A percentile compares a stretch with the other conserved stretches of the same genome.
Evolutionary conservation across 805 yeast genomes (phyloP).

Genomic region (Saccharomycopsis sp.): DNA sequence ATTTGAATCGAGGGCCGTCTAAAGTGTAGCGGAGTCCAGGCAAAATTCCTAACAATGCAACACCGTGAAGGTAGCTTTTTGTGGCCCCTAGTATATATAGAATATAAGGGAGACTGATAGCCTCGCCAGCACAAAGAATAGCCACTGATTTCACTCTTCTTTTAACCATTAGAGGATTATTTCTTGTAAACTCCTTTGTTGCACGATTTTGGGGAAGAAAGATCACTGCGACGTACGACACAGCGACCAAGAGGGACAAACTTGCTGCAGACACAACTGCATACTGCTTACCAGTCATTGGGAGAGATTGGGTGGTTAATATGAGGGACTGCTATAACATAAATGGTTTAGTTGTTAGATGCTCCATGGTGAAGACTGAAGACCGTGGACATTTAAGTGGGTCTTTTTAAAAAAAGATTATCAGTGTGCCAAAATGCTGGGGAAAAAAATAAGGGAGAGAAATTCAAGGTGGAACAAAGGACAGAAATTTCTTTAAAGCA

Average conservation of each 20-base stretch:
- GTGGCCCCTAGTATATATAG: conserved; percentile 11
- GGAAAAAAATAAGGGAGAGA: no score
- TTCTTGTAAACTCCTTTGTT: conserved; percentile 28
- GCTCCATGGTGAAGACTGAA: no score
- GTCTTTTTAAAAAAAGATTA: no score
- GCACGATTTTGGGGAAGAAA: conserved; percentile 24
- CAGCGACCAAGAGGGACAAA: conserved; percentile 33
- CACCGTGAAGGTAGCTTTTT: conserved; percentile 10
- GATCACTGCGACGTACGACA: conserved; percentile 41
- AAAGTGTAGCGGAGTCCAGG: conserved; percentile 28
- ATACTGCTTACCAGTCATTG: background rate
- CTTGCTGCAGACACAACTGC: conserved; percentile 2
- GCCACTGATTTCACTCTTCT: conserved; percentile 36
- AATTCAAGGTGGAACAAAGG: no score
- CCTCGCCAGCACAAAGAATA: conserved; percentile 16
- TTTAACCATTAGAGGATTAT: conserved; percentile 38
- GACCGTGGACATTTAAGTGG: background rate
- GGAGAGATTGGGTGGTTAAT: no score
- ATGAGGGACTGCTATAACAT: no score
- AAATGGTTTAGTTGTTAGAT: no score
- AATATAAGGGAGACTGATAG: background rate
- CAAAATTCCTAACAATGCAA: conserved; percentile 30
- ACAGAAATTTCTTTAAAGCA: no score
- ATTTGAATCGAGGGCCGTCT: conserved; percentile 2
- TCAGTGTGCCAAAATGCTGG: background rate